These are phyloP conservation scores for Leccinum uliginosum DNA, from an alignment of 768 basidiomycete genomes.

Conservation along the genomic window DNA sequence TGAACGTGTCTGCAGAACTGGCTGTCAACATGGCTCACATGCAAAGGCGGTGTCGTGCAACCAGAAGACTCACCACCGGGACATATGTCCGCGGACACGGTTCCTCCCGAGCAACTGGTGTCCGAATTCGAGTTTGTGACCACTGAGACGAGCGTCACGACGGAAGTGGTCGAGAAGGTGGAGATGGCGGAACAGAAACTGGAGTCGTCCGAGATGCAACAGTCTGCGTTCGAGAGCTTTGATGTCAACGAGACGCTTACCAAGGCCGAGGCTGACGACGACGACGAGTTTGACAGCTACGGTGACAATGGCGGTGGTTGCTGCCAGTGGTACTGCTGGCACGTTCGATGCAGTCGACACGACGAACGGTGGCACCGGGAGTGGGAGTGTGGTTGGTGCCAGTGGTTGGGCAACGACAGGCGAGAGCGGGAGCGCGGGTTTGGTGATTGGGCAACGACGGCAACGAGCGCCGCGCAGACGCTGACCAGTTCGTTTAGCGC, in stretches of 20 bases:
- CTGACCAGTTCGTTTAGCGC: not conserved
- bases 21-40: constrained; percentile 12
- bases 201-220: constrained; percentile 6
- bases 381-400: not conserved
- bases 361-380: not conserved
- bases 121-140: not conserved
- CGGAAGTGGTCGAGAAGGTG: constrained; percentile 21
- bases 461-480: not conserved
- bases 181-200: constrained; percentile 4
- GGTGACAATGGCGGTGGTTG: no score
- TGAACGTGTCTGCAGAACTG: no score
- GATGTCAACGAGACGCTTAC: not conserved
- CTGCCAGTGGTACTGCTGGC: not conserved
- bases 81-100: constrained; percentile 27
- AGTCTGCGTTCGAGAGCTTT: constrained; percentile 3
- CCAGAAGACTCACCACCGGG: constrained; percentile 7
- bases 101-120: constrained; percentile 19
- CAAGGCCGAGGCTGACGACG: not conserved
- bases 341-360: not conserved
- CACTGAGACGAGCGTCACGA: not conserved
- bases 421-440: not conserved
- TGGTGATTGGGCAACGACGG: not conserved
- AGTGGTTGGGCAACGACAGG: not conserved
- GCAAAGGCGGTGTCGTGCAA: not conserved
- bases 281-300: no score